Evolutionary conservation across 2,329 filamentous ascomycete genomes (phyloP), one percentile per base, ranked within the genome.

Genomic region (Aspergillus sclerotialis): DNA sequence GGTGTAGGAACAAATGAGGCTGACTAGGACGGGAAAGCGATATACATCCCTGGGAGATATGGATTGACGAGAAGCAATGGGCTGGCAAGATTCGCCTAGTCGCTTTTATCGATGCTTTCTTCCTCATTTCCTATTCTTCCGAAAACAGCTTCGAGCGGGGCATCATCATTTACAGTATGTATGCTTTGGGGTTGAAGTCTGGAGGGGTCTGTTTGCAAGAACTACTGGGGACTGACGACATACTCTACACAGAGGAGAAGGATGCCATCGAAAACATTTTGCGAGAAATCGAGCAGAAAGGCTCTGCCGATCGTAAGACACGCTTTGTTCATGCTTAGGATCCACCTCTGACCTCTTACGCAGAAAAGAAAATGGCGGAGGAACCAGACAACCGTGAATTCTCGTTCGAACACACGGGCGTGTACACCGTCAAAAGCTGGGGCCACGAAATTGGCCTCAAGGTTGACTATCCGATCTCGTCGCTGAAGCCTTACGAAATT

Each of bases 81-180:
- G 18, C 33, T 5, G 39, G 36, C 8, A 41, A 38, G 14, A 41
- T 41, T 25, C 39, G 39, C 7, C 33, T 41, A 3, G 31, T 41
- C 18, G 39, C 36, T 5, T 41, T 41, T n/a, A 27, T 41, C 7
- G 39, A 41, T 11, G 39, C 38, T 7, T 41, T 41, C 19, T 41
- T 41, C 18, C 23, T 41, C 11, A 31, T 41, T 30, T 38, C 39
- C 10, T 41, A 41, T 33, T 41, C 39, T 6, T 36, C 39, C 29
- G 38, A 36, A 17, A 32, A 28, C 9, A 17, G 39, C 5, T 41
- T 41, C 25, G 39, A 41, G 27, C 28, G 35, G n/a, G 39, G 39
- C 3, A 34, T 41, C 19, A 38, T 41, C 12, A 30, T 41, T 17
- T 41, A 41, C 30, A 41, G 39, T 39, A 8, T 14, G 39, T 12